Base-by-base conservation (phyloP, 768 basidiomycete genomes). In the Chiua virens region DNA sequence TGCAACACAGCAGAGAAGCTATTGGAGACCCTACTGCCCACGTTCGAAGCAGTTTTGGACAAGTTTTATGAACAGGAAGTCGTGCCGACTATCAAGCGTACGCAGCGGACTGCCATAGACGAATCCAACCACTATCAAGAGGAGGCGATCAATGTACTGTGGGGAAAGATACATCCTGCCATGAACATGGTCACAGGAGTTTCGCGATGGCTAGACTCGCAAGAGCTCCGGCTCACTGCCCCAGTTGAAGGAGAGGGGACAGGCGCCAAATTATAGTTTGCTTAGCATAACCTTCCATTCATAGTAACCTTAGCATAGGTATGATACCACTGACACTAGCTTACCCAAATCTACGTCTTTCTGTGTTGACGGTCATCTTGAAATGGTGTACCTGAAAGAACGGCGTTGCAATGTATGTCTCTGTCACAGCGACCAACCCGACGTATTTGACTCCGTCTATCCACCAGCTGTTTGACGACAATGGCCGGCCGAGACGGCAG, bases 131-230 rank as follows among this genome's bases (percentile, higher is more conserved):
- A 49, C 21, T 52, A 62, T 30, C 66, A 64, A 42, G 52, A 54
- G 34, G 65, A 62, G 15, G 50, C 57, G 15, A 52, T 64, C 4
- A 42, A 43, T 23, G 62, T 59, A 20, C 25, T 67, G 22, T 67
- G 66, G 66, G 62, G 62, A 9, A 58, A 38, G 53, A 58, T 67
- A 32, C 57, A 64, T 39, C 65, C 65, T n/a, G 67, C 66, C 4
- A 66, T 67, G 65, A 64, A 64, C 34, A 57, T 66, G 57, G 65
- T 68, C 3, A 57, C 62, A 3, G 65, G 59, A 13, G 66, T 66
- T 42, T 68, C 63, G 20, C 55, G 47, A 40, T 66, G 65, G 65
- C 48, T 66, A 15, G 65, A 66, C 47, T 68, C 66, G 9, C 64
- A 68, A 20, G 62, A 62, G 36, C 62, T 68, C 3, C 22, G 15